Evolutionary conservation across 306 rosid species (phyloP).

Genomic region (Castanea crenata): DNA sequence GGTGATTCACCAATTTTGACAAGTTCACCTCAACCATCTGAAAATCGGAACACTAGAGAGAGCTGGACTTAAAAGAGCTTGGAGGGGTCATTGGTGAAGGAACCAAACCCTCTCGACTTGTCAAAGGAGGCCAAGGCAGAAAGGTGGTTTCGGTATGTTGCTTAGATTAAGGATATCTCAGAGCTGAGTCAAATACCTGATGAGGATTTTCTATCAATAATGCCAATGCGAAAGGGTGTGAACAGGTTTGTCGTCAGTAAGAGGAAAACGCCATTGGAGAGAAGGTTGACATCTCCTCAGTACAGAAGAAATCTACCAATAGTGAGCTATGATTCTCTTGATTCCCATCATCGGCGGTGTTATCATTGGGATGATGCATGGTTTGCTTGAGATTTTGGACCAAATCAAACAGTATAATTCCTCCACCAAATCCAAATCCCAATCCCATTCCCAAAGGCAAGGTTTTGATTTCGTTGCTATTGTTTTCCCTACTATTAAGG

Average conservation of each 20-base stretch:
- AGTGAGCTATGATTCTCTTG: constrained; percentile 62
- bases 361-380: too few relatives aligned
- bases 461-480: too few relatives aligned
- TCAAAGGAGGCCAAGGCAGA: constrained; percentile 98
- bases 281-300: constrained; percentile 93
- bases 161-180: constrained; percentile 92
- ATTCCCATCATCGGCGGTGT: too few relatives aligned
- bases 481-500: too few relatives aligned
- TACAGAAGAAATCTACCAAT: constrained; percentile 80
- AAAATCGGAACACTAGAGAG: constrained; percentile 38
- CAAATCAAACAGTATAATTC: too few relatives aligned
- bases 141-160: constrained; percentile 94
- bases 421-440: too few relatives aligned
- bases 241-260: constrained; percentile 95
- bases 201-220: constrained; percentile 95
- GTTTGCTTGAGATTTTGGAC: too few relatives aligned
- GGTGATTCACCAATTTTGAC: too few relatives aligned
- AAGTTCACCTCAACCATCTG: constrained; percentile 19
- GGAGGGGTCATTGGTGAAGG: constrained; percentile 96
- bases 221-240: constrained; percentile 99
- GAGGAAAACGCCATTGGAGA: constrained; percentile 91
- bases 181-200: constrained; percentile 97
- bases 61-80: constrained; percentile 77
- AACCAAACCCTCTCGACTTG: constrained; percentile 92
- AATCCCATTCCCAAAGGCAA: too few relatives aligned